A percentile compares a stretch with the other conserved stretches of the same genome.
Evolutionary conservation across 2,329 filamentous ascomycete species (phyloP).

Genomic region (Penicillium sp.): DNA sequence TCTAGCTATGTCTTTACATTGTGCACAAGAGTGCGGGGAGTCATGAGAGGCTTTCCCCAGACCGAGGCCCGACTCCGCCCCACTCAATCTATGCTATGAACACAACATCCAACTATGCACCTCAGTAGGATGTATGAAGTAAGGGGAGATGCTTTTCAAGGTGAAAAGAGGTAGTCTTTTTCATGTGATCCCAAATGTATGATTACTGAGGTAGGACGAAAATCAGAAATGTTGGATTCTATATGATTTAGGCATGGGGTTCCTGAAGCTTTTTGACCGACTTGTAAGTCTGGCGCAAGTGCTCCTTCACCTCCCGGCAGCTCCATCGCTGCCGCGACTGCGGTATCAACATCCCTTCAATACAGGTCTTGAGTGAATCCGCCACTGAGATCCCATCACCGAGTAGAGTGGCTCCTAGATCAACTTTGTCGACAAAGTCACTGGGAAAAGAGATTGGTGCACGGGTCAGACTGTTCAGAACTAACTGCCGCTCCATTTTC

Average conservation of each 20-base stretch:
- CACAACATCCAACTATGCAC: too few relatives aligned
- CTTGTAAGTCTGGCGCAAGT: conserved; percentile 29
- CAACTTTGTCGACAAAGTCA: conserved; percentile 37
- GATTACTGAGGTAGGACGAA: too few relatives aligned
- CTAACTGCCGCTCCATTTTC: conserved; percentile 44
- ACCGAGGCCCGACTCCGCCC: conserved; percentile 14
- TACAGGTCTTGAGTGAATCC: conserved; percentile 34
- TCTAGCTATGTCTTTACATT: too few relatives aligned
- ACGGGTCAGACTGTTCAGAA: conserved; percentile 39
- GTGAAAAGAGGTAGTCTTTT: too few relatives aligned
- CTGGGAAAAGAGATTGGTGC: conserved; percentile 29
- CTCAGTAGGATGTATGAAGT: too few relatives aligned
- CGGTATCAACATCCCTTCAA: conserved; percentile 40
- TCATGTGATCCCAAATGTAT: too few relatives aligned
- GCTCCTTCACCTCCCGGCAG: conserved; percentile 33
- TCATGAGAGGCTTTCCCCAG: conserved; percentile 4
- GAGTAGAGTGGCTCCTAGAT: conserved; percentile 25
- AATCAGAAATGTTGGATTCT: neutral
- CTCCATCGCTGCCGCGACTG: conserved; percentile 34
- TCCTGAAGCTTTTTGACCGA: conserved; percentile 14
- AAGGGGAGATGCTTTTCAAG: too few relatives aligned
- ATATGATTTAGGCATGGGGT: neutral
- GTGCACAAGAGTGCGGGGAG: too few relatives aligned
- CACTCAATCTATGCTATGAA: too few relatives aligned
- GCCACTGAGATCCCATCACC: conserved; percentile 27